Conservation (phyloP, 106 monocot genomes). For the Dendrobium nobile region DNA sequence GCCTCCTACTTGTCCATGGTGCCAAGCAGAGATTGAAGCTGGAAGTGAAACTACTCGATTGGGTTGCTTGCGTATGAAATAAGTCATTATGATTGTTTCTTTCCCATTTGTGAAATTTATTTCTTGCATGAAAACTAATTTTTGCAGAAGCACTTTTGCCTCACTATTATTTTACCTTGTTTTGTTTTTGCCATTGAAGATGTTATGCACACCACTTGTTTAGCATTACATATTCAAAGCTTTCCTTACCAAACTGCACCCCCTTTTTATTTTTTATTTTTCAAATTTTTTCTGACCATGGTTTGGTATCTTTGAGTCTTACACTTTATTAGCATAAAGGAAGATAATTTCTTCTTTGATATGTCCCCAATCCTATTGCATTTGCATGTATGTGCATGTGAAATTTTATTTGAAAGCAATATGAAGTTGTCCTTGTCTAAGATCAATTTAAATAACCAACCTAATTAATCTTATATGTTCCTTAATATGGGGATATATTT, state of each 20-base stretch:
- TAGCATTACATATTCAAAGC: slow-evolving; percentile 51
- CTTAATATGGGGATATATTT: background rate
- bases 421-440: background rate
- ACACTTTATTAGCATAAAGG: background rate
- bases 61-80: slow-evolving; percentile 81
- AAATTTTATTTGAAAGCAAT: background rate
- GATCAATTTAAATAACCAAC: background rate
- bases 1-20: slow-evolving; percentile 71
- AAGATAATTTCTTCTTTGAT: background rate
- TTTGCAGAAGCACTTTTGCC: background rate
- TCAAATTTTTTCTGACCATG: background rate
- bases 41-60: slow-evolving; percentile 70
- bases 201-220: slow-evolving; percentile 57
- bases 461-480: background rate
- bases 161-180: background rate
- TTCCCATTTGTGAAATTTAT: background rate
- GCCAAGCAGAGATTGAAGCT: slow-evolving; percentile 54
- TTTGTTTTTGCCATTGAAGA: slow-evolving; percentile 38
- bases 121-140: background rate
- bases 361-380: background rate
- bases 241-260: slow-evolving; percentile 55
- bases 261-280: background rate
- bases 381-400: background rate
- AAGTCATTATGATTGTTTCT: background rate
- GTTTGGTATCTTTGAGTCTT: background rate